These are phyloP conservation scores for Agaricus subrufescens DNA, from an alignment of 768 basidiomycete genomes.

Conservation along the genomic window DNA sequence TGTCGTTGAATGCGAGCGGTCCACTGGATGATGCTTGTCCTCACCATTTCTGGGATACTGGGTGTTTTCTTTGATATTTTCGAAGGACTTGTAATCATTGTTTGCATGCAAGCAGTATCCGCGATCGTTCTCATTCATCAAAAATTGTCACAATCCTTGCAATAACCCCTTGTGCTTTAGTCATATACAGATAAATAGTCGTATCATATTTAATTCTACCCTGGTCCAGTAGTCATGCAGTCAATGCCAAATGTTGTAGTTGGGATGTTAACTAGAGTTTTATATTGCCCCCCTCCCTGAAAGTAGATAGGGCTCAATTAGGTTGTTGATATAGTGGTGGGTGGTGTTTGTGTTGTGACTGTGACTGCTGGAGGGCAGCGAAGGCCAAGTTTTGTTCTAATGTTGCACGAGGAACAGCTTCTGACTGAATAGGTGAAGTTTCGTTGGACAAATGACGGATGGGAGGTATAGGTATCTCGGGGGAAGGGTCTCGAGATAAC, in stretches of 20 bases:
- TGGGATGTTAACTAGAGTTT: constrained; percentile 4
- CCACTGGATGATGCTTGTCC: constrained; percentile 6
- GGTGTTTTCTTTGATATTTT: constrained; percentile 10
- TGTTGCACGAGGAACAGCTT: constrained; percentile 54
- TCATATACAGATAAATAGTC: constrained; percentile 13
- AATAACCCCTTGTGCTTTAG: constrained; percentile 12
- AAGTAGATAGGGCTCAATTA: constrained; percentile 1
- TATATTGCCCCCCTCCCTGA: neutral
- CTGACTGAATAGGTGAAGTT: constrained; percentile 36
- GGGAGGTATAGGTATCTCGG: constrained; percentile 25
- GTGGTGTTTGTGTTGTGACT: constrained; percentile 28
- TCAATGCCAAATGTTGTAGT: constrained; percentile 9
- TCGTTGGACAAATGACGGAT: constrained; percentile 26
- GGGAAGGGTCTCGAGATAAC: constrained; percentile 50
- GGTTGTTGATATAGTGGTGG: neutral
- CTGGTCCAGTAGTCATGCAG: constrained; percentile 11
- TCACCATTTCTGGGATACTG: constrained; percentile 6
- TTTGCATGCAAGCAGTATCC: constrained; percentile 12
- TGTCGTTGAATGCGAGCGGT: neutral
- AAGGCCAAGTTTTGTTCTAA: constrained; percentile 86
- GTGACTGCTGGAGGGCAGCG: constrained; percentile 57
- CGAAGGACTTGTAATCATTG: constrained; percentile 10
- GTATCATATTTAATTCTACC: constrained; percentile 13
- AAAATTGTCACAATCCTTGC: constrained; percentile 13
- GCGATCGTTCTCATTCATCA: constrained; percentile 12